Conservation (phyloP, 2,329 filamentous ascomycete genomes). For the Parafenestella ontariensis region DNA sequence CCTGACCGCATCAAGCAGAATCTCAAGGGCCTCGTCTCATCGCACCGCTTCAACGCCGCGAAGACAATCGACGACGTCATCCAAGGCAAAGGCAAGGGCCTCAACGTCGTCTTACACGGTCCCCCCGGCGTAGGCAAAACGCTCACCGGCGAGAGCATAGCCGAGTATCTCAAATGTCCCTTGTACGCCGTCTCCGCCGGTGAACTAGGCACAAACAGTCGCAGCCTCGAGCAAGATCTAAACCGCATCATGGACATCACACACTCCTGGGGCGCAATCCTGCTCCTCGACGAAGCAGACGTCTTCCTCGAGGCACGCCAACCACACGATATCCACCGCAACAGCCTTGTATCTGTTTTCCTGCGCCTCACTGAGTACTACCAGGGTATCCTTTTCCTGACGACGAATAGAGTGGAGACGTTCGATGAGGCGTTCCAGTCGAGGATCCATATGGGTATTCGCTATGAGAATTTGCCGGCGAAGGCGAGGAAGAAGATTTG, state of each 20-base stretch:
- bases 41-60: slow-evolving; percentile 81
- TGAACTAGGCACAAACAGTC: slow-evolving; percentile 77
- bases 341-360: slow-evolving; percentile 87
- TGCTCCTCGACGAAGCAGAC: slow-evolving; percentile 79
- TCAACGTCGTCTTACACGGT: slow-evolving; percentile 78
- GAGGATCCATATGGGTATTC: slow-evolving; percentile 83
- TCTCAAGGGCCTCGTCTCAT: slow-evolving; percentile 82
- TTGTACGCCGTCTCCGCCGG: slow-evolving; percentile 84
- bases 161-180: slow-evolving; percentile 80
- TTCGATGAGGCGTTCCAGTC: slow-evolving; percentile 92
- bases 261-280: slow-evolving; percentile 83
- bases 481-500: slow-evolving; percentile 82
- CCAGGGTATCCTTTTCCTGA: slow-evolving; percentile 88
- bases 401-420: slow-evolving; percentile 85
- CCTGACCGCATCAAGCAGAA: slow-evolving; percentile 66
- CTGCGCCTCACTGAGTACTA: slow-evolving; percentile 88
- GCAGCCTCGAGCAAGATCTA: slow-evolving; percentile 75
- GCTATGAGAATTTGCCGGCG: slow-evolving; percentile 75
- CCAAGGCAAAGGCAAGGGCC: slow-evolving; percentile 81
- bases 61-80: slow-evolving; percentile 79
- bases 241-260: slow-evolving; percentile 87
- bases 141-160: slow-evolving; percentile 84
- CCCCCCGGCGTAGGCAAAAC: slow-evolving; percentile 90
- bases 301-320: slow-evolving; percentile 75
- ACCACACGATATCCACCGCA: slow-evolving; percentile 83